Evolutionary conservation across 2,329 filamentous ascomycete species (phyloP).

Genomic region (Mycosphaerella sp.): DNA sequence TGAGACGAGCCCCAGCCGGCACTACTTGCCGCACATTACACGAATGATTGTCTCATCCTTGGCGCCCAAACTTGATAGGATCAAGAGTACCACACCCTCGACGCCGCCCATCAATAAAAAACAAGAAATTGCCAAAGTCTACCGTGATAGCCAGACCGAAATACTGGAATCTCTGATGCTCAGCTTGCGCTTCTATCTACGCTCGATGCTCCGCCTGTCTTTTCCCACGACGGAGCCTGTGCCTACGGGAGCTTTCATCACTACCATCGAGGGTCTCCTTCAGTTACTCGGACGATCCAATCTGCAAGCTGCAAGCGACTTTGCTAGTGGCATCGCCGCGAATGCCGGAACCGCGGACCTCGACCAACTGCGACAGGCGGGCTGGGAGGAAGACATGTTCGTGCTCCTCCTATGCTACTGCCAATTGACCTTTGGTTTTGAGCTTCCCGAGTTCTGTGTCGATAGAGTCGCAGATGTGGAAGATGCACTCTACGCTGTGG

Average conservation of each 20-base stretch:
- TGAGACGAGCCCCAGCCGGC: constrained; percentile 20
- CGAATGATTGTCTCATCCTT: constrained; percentile 33
- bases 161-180: constrained; percentile 30
- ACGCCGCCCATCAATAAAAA: constrained; percentile 33
- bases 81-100: constrained; percentile 22
- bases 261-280: constrained; percentile 29
- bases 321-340: constrained; percentile 31
- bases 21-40: constrained; percentile 32
- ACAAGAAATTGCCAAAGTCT: constrained; percentile 39
- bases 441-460: constrained; percentile 19
- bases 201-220: constrained; percentile 18
- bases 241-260: constrained; percentile 19
- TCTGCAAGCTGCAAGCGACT: constrained; percentile 17
- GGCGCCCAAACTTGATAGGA: constrained; percentile 31
- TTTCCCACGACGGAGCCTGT: constrained; percentile 6
- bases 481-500: constrained; percentile 11
- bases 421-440: constrained; percentile 18
- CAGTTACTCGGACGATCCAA: constrained; percentile 35
- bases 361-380: constrained; percentile 27
- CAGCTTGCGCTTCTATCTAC: constrained; percentile 26
- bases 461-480: constrained; percentile 4
- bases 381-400: constrained; percentile 35
- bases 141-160: constrained; percentile 37
- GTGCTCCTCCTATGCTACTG: constrained; percentile 31
- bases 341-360: constrained; percentile 29